Evolutionary conservation across 208 protist species (phyloP).

Genomic region (Acanthamoeba royreba): DNA sequence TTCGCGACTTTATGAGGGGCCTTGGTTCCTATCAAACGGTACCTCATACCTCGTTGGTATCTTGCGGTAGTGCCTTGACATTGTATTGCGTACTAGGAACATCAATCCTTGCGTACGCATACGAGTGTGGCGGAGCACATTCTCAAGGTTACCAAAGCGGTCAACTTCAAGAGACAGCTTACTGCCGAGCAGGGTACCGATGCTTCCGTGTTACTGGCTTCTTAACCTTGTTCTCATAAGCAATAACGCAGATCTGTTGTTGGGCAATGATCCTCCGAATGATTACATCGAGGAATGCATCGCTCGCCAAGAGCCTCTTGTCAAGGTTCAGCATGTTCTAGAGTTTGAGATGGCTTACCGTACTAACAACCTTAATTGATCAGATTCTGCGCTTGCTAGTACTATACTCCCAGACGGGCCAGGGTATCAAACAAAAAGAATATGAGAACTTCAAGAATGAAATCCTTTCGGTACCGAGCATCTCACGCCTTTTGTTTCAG

Average conservation of each 20-base stretch:
- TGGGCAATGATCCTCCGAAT: slow-evolving; percentile 17
- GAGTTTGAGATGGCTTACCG: background rate
- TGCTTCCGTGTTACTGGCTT: background rate
- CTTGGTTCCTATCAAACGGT: slow-evolving; percentile 13
- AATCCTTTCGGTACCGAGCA: slow-evolving; percentile 57
- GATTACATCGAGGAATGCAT: slow-evolving; percentile 73
- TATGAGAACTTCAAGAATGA: slow-evolving; percentile 60
- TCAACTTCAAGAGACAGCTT: slow-evolving; percentile 51
- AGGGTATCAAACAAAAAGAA: slow-evolving; percentile 67
- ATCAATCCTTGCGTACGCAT: slow-evolving; percentile 66
- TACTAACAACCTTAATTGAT: background rate
- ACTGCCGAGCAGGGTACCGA: slow-evolving; percentile 63
- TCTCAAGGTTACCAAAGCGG: slow-evolving; percentile 44
- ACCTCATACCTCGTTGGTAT: background rate
- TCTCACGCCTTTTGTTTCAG: background rate
- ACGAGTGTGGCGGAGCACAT: slow-evolving; percentile 66
- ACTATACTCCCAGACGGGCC: slow-evolving; percentile 51
- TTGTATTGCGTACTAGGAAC: slow-evolving; percentile 26
- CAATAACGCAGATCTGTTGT: slow-evolving; percentile 44
- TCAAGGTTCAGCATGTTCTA: slow-evolving; percentile 25
- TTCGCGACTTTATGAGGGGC: slow-evolving; percentile 64
- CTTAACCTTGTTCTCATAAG: no score
- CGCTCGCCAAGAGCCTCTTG: slow-evolving; percentile 60
- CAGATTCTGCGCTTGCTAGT: slow-evolving; percentile 60
- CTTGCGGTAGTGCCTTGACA: background rate